Base-by-base conservation (phyloP, 1,284 basidiomycete genomes). In the Volvariella surrecta region DNA sequence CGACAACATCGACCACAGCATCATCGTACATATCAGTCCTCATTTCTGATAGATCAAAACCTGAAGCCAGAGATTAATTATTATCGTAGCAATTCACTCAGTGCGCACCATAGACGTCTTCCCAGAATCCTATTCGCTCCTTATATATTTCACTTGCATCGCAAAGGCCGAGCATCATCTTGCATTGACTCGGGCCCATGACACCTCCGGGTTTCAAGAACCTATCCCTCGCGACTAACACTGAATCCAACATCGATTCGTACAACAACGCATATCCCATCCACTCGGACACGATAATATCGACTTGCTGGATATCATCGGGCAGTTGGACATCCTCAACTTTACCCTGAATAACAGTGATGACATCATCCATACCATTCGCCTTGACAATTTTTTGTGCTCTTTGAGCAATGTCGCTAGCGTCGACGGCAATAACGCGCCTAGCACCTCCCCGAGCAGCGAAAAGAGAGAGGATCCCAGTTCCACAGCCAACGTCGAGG, bases 191-290 rank as follows among this genome's bases (percentile, higher is more conserved):
- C 0, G 95, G 95, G 0, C 85, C 92, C 77, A 99, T 82, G n/a
- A 97, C 65, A 1, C 93, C 93, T 0, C 63, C 72, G 4, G 81
- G 74, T 32, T 71, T 69, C 35, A 98, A 71, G 66, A 92, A 97
- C 13, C 82, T 75, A 58, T 96, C 90, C 18, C 93, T 74, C 0
- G 94, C 94, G 45, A 71, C 67, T 8, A 99, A 68, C 4, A 98
- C 95, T 0, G 92, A 96, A 60, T 97, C 94, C 18, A 98, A 75
- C 95, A 98, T 98, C 37, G 87, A 90, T 63, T 99, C 95, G 63
- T 98, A 98, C 17, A 96, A 73, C 18, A 93, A 69, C 28, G 86
- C 87, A 57, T 93, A 93, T 3, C 90, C 90, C 95, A 98, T 98
- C 95, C 95, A 99, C 63, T 99, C 95, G 21, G 89, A 93, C 40